Conservation (phyloP, 2,329 filamentous ascomycete genomes). For the Xylariaceae sp. region DNA sequence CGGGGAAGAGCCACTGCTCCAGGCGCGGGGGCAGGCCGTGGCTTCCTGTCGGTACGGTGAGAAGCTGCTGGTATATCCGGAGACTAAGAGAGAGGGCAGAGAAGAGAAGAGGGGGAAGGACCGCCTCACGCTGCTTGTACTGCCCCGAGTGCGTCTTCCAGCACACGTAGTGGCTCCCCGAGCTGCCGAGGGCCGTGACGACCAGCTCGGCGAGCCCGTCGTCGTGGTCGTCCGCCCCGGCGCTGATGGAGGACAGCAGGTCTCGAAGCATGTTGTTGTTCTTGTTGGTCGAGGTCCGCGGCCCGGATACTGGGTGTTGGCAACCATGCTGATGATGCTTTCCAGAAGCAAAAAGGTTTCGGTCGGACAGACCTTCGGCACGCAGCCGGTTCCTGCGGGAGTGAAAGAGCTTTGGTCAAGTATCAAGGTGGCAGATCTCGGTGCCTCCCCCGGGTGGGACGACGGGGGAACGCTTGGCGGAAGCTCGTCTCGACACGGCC, state of each 20-base stretch:
- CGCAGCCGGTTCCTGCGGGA: too few relatives aligned
- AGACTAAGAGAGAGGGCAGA: background rate
- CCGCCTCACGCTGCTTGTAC: conserved; percentile 20
- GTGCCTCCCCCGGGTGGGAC: too few relatives aligned
- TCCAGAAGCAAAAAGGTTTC: background rate
- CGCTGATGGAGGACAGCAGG: conserved; percentile 16
- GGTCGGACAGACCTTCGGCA: too few relatives aligned
- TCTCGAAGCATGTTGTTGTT: conserved; percentile 20
- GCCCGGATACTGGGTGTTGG: too few relatives aligned
- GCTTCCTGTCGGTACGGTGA: conserved; percentile 11
- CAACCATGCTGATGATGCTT: too few relatives aligned
- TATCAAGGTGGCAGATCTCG: too few relatives aligned
- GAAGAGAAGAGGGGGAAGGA: background rate
- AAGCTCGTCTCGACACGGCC: too few relatives aligned
- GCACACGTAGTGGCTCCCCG: conserved; percentile 24
- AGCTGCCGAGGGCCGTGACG: conserved; percentile 24
- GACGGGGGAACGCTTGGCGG: too few relatives aligned
- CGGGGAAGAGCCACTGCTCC: conserved; percentile 22
- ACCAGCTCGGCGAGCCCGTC: conserved; percentile 23
- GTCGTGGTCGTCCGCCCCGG: conserved; percentile 13
- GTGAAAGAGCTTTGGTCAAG: too few relatives aligned
- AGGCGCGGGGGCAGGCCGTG: conserved; percentile 19
- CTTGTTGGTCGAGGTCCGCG: too few relatives aligned
- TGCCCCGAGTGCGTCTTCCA: conserved; percentile 23
- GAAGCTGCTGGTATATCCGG: background rate